These are phyloP conservation scores for Pezicula carpinea DNA, from an alignment of 2,329 filamentous ascomycete genomes.

Conservation along the genomic window DNA sequence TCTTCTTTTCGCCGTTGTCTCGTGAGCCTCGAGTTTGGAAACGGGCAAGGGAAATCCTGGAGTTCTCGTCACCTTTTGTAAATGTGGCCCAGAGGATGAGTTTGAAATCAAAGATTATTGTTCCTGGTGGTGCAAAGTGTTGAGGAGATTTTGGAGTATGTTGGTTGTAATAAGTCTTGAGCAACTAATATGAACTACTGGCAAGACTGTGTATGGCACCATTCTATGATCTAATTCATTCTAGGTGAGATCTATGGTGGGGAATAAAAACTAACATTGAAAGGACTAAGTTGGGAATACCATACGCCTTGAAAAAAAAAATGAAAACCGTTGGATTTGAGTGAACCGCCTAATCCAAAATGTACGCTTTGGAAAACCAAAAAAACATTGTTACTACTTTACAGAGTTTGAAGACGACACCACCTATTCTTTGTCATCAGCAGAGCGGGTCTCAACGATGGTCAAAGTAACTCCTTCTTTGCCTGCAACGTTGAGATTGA, in stretches of 20 bases:
- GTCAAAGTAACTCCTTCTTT: constrained; percentile 26
- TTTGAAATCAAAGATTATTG: too few relatives aligned
- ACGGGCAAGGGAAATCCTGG: too few relatives aligned
- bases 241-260: background rate
- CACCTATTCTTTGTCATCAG: constrained; percentile 16
- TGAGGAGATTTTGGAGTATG: too few relatives aligned
- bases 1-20: too few relatives aligned
- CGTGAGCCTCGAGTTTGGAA: too few relatives aligned
- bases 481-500: constrained; percentile 25
- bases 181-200: too few relatives aligned
- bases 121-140: too few relatives aligned
- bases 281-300: background rate
- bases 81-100: too few relatives aligned
- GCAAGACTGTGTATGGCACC: background rate
- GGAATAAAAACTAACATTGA: background rate
- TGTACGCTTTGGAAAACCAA: background rate
- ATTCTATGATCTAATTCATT: background rate
- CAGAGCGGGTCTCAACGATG: constrained; percentile 24
- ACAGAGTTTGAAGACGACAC: background rate
- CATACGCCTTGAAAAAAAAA: background rate
- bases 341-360: background rate
- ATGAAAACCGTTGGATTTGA: background rate
- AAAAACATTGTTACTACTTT: background rate
- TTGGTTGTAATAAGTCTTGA: too few relatives aligned
- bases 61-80: too few relatives aligned